phyloP scores from a whole-genome alignment of 768 basidiomycete species.

The Suillus hirtellus region DNA sequence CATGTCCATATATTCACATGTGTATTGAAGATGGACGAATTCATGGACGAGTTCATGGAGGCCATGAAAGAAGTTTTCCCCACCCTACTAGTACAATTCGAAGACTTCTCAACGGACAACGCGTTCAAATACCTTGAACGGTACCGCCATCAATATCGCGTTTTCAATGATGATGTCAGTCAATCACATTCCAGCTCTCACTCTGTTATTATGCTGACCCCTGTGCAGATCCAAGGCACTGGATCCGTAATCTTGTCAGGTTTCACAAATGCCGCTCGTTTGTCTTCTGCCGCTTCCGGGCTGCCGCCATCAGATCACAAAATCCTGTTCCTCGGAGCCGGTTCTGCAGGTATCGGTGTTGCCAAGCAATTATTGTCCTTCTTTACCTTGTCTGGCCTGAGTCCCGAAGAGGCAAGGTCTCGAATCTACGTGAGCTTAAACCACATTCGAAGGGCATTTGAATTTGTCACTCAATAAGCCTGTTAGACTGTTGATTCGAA shows the following conservation, averaged over 20 bases:
- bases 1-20: background rate
- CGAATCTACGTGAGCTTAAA: constrained; percentile 59
- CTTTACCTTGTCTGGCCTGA: constrained; percentile 54
- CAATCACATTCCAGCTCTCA: constrained; percentile 2
- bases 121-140: constrained; percentile 73
- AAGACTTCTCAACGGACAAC: constrained; percentile 77
- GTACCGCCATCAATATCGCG: constrained; percentile 56
- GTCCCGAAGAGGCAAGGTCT: constrained; percentile 62
- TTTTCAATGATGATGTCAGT: constrained; percentile 76
- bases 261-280: constrained; percentile 69
- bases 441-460: constrained; percentile 3
- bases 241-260: constrained; percentile 76
- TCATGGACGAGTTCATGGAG: constrained; percentile 78
- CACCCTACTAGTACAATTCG: constrained; percentile 68
- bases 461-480: constrained; percentile 16
- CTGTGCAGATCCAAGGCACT: constrained; percentile 64
- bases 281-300: constrained; percentile 50
- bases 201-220: constrained; percentile 5
- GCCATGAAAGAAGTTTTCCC: constrained; percentile 68
- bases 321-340: constrained; percentile 60
- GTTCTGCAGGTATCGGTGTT: constrained; percentile 54
- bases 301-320: constrained; percentile 46
- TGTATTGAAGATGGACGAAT: constrained; percentile 57
- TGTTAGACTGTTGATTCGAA: constrained; percentile 71
- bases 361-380: constrained; percentile 51